phyloP scores from a whole-genome alignment of 495 filamentous ascomycete species.

The Massariosphaeria phaeospora region DNA sequence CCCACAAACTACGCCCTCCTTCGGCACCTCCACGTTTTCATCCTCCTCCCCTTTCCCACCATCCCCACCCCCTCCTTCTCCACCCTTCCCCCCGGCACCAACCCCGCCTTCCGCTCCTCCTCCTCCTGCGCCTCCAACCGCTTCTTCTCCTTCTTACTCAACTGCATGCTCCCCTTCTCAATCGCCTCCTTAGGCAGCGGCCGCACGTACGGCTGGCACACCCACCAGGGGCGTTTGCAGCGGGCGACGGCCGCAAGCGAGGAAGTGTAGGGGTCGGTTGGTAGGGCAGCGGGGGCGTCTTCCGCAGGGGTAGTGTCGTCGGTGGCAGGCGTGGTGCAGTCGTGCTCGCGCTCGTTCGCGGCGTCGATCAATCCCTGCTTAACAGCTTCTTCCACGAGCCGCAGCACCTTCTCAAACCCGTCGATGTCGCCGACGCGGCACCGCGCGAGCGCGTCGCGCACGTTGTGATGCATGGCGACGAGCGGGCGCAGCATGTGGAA shows the following conservation, averaged over 20 bases:
- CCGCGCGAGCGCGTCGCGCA: constrained; percentile 73
- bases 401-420: constrained; percentile 66
- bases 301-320: constrained; percentile 8
- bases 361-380: constrained; percentile 71
- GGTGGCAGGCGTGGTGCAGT: constrained; percentile 9
- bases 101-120: constrained; percentile 31
- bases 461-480: constrained; percentile 66
- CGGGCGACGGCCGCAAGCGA: constrained; percentile 63
- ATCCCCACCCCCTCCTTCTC: constrained; percentile 28
- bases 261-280: constrained; percentile 43
- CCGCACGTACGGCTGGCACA: constrained; percentile 85
- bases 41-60: constrained; percentile 32
- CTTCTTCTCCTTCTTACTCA: constrained; percentile 54
- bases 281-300: constrained; percentile 9
- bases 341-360: constrained; percentile 41
- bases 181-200: constrained; percentile 86
- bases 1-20: constrained; percentile 45
- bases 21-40: constrained; percentile 39
- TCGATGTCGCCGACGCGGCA: constrained; percentile 60
- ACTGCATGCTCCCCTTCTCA: constrained; percentile 67
- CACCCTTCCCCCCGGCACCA: constrained; percentile 17
- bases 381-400: constrained; percentile 62
- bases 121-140: constrained; percentile 39
- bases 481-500: constrained; percentile 87
- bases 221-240: constrained; percentile 81